Evolutionary conservation across 1,284 basidiomycete genomes (phyloP), one percentile per base, ranked within the genome.

Genomic region (Polyporus tsugae): DNA sequence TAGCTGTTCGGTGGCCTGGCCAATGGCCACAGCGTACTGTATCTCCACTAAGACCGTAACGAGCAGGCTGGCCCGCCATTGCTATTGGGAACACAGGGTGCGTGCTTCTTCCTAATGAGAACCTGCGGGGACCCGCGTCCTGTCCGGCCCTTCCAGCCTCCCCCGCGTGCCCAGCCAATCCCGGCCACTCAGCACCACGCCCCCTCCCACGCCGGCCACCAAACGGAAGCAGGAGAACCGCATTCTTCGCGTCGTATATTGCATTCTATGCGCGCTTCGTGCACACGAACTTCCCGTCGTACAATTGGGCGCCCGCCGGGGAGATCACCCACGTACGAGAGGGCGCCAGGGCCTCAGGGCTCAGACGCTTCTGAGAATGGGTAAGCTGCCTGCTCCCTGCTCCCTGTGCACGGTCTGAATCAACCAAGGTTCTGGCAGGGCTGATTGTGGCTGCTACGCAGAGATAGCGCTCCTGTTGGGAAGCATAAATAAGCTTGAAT

Each of bases 401-500:
- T 46, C 44, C 44, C 44, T 52, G 46, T 52, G 46, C 22, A 22
- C 22, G 46, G 42, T 19, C n/a, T 10, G 39, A 29, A 29, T 29
- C 29, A 2, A 29, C 13, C 17, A 33, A 13, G 7, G 52, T 55
- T 35, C 63, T 41, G 39, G 25, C 35, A 39, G 44, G 33, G 49
- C 46, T 52, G 49, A 42, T 64, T 9, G 62, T 22, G 44, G 29
- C 13, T 15, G 52, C 25, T 29, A 0, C 17, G 55, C 6, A 11
- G 9, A 60, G 39, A 60, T 60, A 60, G 22, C 58, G 58, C 58
- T 38, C 15, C 55, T 39, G 58, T 41, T 6, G 58, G 41, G 38
- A 52, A 49, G 63, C 55, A 46, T 65, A 65, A 65, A 65, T 65
- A 65, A 65, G 64, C 64, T 53, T 60, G 64, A 65, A 53, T 17